phyloP scores from a whole-genome alignment of 2,329 filamentous ascomycete genomes.

The Diplodia intermedia region DNA sequence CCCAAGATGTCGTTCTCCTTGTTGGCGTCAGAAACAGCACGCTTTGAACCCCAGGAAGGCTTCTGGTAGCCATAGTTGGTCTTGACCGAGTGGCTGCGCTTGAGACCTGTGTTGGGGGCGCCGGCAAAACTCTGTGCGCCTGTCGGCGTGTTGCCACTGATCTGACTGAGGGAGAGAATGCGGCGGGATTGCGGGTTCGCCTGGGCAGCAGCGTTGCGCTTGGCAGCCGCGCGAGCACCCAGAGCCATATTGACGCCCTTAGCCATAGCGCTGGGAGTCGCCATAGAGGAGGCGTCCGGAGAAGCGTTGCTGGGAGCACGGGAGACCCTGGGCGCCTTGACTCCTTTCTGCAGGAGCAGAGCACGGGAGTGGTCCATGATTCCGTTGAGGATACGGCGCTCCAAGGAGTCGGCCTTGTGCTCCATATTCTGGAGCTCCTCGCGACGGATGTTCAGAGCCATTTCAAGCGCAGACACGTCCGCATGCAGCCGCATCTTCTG shows the following conservation, averaged over 20 bases:
- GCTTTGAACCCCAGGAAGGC: slow-evolving; percentile 44
- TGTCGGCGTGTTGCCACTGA: slow-evolving; percentile 73
- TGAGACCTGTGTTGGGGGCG: slow-evolving; percentile 59
- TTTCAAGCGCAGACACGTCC: slow-evolving; percentile 90
- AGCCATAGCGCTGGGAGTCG: slow-evolving; percentile 45
- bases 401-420: slow-evolving; percentile 81
- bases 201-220: slow-evolving; percentile 45
- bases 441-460: slow-evolving; percentile 82
- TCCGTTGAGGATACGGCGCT: slow-evolving; percentile 91
- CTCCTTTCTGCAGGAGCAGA: slow-evolving; percentile 70
- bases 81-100: slow-evolving; percentile 52
- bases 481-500: slow-evolving; percentile 82
- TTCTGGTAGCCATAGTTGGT: slow-evolving; percentile 46
- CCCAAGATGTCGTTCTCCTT: slow-evolving; percentile 58
- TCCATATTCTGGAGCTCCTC: slow-evolving; percentile 95
- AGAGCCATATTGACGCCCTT: slow-evolving; percentile 55
- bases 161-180: slow-evolving; percentile 90
- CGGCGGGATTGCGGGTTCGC: slow-evolving; percentile 62
- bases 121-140: slow-evolving; percentile 42
- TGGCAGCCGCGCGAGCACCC: slow-evolving; percentile 55
- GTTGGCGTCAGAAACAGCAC: slow-evolving; percentile 41
- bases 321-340: slow-evolving; percentile 38
- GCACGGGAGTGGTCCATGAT: slow-evolving; percentile 96
- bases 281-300: slow-evolving; percentile 35
- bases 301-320: slow-evolving; percentile 5